phyloP scores from a whole-genome alignment of 257 asterid genomes.

The Solanum okadae region DNA sequence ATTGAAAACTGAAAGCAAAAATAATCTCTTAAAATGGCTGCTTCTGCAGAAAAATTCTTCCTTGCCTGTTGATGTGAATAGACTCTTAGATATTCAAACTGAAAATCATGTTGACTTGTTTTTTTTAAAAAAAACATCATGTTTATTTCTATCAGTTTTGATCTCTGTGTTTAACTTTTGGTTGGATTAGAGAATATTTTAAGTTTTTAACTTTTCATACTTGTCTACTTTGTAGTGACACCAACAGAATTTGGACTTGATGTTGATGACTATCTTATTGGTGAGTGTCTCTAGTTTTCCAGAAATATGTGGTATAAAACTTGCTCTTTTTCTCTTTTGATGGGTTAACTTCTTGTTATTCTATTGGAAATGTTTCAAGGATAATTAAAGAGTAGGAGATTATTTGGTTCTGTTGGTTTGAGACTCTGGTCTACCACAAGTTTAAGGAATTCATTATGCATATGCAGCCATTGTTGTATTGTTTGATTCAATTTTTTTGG shows the following conservation, averaged over 20 bases:
- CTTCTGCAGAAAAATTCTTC: background rate
- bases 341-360: background rate
- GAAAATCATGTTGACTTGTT: background rate
- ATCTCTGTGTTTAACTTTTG: background rate
- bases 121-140: background rate
- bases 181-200: background rate
- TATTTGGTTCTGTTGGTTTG: background rate
- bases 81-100: background rate
- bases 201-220: background rate
- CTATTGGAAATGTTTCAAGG: background rate
- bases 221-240: constrained; percentile 37
- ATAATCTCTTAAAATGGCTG: background rate
- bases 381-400: background rate
- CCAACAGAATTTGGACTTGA: constrained; percentile 77
- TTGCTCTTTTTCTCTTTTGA: background rate
- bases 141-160: background rate
- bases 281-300: constrained; percentile 30
- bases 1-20: background rate
- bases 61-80: background rate
- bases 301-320: background rate
- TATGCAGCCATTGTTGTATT: background rate
- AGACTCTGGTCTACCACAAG: background rate
- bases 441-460: background rate
- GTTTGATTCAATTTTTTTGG: background rate
- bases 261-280: constrained; percentile 79